Base-by-base conservation (phyloP, 768 basidiomycete genomes). In the Kwoniella shandongensis region DNA sequence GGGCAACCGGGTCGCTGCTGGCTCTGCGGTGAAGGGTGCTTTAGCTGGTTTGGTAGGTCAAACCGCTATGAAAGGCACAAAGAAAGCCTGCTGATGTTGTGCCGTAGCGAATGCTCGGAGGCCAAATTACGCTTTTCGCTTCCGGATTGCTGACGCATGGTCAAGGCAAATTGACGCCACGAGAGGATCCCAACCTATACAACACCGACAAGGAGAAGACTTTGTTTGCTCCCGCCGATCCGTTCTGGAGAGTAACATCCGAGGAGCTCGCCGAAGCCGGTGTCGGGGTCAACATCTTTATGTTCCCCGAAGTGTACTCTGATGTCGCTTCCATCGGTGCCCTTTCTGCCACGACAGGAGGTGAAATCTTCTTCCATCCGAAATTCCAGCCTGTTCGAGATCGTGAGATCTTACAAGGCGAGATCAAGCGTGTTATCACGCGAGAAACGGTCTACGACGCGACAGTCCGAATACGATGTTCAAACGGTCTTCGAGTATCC, bases 211-310 rank as follows among this genome's bases (percentile, higher is more conserved):
- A 92, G 75, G 94, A 99, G 77, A 83, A 83, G 65, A 79, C 80
- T 0, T 78, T 96, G n/a, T 94, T 88, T 70, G 72, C 79, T 13
- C 86, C 92, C 15, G 86, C 89, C n/a, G 84, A 85, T 58, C 79
- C 83, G 5, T 80, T 82, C 26, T 99, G 94, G 91, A 81, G 82
- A 36, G 83, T 86, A 5, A 82, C 91, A 6, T 93, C 85, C 7
- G 89, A 93, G 67, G 89, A 92, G 72, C 88, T 88, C 67, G 89
- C 88, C 1, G 87, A 90, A 57, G 84, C 87, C 53, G 96, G 96
- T 20, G 83, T 98, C 25, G 93, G 91, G 1, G 86, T 96, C 56
- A 91, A 85, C 72, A 81, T 91, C 78, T 93, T 96, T 78, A 79
- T 97, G 20, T 88, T 88, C 25, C 89, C 88, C 57, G 82, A 78